Evolutionary conservation across 768 basidiomycete genomes (phyloP), one percentile per base, ranked within the genome.

Genomic region (Paxillus rubicundulus): DNA sequence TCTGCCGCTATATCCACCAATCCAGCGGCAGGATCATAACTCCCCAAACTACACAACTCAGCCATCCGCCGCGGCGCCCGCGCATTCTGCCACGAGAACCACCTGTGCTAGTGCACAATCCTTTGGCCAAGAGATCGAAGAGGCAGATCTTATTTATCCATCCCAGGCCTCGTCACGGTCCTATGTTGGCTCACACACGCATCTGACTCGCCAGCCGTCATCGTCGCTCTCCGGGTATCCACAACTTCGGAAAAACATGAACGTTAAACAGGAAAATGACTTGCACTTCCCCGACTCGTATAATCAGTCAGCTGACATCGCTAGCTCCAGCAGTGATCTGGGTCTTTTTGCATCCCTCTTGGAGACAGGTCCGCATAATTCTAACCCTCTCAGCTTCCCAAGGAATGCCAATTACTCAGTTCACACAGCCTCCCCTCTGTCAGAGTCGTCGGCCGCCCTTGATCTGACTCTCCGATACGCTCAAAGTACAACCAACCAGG

Each of bases 1-100:
- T 44, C 70, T 71, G 54, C 68, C 65, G 70, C 57, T 68, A 58
- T 71, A 61, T 69, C 56, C 68, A 32, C 65, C 66, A 59, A 49
- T 58, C 4, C 64, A 60, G 18, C 66, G 55, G 39, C 62, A 64
- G 9, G 63, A 54, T 32, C 61, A 52, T 60, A 59, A 51, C 63
- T 53, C 61, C 24, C 41, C 45, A 28, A 63, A 50, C 53, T 67
- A 61, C 43, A 8, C 58, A 16, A 14, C 39, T 17, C 69, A 50
- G 37, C 54, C 57, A 32, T 45, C 56, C 33, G 46, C 52, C 44
- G 27, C 53, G 3, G 46, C 58, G 5, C 49, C 61, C 43, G 30
- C 44, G 0, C 58, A 48, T n/a, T n/a, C 58, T 2, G 48, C 54
- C 51, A 34, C 60, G 33, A 55, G 58, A 40, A 21, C 58, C 37